Conservation (phyloP, 208 protist species). For the Willaertia magna region DNA sequence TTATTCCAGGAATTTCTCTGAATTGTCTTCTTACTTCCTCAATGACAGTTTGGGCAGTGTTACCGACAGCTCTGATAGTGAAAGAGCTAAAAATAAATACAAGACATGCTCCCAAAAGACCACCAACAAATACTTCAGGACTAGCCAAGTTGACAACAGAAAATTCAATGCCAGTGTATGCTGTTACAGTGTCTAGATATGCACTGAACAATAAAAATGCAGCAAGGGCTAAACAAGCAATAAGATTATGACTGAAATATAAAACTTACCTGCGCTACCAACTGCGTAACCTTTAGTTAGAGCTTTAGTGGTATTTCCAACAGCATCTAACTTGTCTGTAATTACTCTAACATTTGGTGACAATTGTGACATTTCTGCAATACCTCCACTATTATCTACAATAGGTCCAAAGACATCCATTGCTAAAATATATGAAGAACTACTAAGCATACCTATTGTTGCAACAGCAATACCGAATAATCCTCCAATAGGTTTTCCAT, state of each 20-base stretch:
- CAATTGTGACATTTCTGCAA: slow-evolving; percentile 48
- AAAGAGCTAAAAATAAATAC: slow-evolving; percentile 52
- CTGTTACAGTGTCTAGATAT: slow-evolving; percentile 34
- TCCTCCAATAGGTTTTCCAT: slow-evolving; percentile 41
- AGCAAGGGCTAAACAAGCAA: no score
- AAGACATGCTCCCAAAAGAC: slow-evolving; percentile 50
- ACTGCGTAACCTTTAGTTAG: slow-evolving; percentile 62
- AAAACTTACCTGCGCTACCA: slow-evolving; percentile 47
- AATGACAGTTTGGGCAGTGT: slow-evolving; percentile 42
- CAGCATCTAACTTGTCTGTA: slow-evolving; percentile 57
- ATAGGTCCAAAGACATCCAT: slow-evolving; percentile 69
- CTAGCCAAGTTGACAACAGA: slow-evolving; percentile 27
- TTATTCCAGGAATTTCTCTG: slow-evolving; percentile 13
- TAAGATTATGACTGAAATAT: no score
- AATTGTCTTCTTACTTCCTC: slow-evolving; percentile 54
- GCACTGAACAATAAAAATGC: slow-evolving; percentile 47
- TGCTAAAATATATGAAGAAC: slow-evolving; percentile 35
- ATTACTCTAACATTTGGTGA: slow-evolving; percentile 31
- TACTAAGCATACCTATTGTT: slow-evolving; percentile 60
- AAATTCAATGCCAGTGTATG: slow-evolving; percentile 19
- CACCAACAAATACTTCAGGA: slow-evolving; percentile 48
- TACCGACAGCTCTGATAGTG: slow-evolving; percentile 52
- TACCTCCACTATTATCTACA: slow-evolving; percentile 58
- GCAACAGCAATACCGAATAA: slow-evolving; percentile 52
- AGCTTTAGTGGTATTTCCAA: slow-evolving; percentile 65